phyloP scores from a whole-genome alignment of 176 grass and related monocot genomes.

The Zizania latifolia region DNA sequence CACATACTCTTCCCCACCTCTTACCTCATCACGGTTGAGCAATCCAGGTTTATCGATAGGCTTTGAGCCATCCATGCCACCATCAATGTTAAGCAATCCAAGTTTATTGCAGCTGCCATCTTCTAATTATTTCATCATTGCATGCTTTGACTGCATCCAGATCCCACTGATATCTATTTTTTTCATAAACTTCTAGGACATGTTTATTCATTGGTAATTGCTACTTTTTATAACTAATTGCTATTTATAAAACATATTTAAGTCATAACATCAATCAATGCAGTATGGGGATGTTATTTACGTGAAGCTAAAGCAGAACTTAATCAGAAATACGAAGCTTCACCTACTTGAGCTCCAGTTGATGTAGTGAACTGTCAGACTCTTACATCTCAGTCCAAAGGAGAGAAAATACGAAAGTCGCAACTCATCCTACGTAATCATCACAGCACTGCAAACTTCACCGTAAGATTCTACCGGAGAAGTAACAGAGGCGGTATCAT shows the following conservation, averaged over 20 bases:
- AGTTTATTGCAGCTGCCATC: neutral
- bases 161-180: neutral
- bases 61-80: neutral
- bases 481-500: neutral
- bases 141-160: neutral
- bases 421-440: neutral
- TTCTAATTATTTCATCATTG: neutral
- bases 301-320: neutral
- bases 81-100: neutral
- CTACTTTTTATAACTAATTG: too few relatives aligned
- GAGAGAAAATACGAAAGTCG: neutral
- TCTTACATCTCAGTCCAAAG: neutral
- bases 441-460: neutral
- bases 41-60: neutral
- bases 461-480: slow-evolving; percentile 15
- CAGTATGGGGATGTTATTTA: neutral
- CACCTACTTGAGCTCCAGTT: neutral
- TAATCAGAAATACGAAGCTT: neutral
- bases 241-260: neutral
- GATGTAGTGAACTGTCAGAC: neutral
- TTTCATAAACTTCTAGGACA: neutral
- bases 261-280: neutral
- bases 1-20: neutral
- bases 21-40: neutral
- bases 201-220: neutral